phyloP scores from a whole-genome alignment of 495 filamentous ascomycete species.

The Penicillium ochrochloron region DNA sequence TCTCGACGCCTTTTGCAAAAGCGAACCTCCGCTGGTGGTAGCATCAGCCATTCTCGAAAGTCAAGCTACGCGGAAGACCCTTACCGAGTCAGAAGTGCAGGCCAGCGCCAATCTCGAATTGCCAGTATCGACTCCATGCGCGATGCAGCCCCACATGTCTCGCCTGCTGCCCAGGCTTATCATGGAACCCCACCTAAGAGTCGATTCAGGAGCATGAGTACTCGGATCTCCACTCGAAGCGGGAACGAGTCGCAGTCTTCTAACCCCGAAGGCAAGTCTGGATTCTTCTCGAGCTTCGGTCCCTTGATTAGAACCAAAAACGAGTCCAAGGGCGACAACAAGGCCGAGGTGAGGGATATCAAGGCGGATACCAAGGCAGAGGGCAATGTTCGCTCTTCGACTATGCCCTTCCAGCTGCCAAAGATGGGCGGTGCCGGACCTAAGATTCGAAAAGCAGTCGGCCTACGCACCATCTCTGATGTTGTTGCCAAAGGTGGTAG shows the following conservation, averaged over 20 bases:
- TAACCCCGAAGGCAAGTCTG: constrained; percentile 48
- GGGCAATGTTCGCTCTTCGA: constrained; percentile 56
- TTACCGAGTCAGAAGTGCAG: constrained; percentile 51
- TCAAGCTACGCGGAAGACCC: constrained; percentile 76
- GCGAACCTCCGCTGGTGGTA: constrained; percentile 60
- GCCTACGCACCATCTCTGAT: constrained; percentile 82
- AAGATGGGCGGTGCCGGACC: constrained; percentile 47
- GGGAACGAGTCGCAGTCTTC: constrained; percentile 50
- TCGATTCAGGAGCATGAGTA: constrained; percentile 53
- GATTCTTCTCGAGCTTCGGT: constrained; percentile 56
- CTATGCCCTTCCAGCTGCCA: constrained; percentile 44
- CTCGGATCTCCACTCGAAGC: constrained; percentile 39
- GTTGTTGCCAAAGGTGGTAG: constrained; percentile 47
- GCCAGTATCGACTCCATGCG: constrained; percentile 68
- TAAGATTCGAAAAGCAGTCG: constrained; percentile 58
- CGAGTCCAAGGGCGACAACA: constrained; percentile 43
- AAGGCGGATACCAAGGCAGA: neutral
- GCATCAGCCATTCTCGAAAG: constrained; percentile 61
- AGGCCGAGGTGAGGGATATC: neutral
- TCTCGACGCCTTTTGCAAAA: constrained; percentile 81
- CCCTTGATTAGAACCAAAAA: constrained; percentile 44
- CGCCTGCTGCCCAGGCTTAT: constrained; percentile 60
- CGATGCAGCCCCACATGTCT: constrained; percentile 44
- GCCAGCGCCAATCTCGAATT: constrained; percentile 76
- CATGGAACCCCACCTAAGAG: constrained; percentile 54